These are phyloP conservation scores for Lizanozyma gosingica DNA, from an alignment of 1,139 yeast species.

Conservation along the genomic window DNA sequence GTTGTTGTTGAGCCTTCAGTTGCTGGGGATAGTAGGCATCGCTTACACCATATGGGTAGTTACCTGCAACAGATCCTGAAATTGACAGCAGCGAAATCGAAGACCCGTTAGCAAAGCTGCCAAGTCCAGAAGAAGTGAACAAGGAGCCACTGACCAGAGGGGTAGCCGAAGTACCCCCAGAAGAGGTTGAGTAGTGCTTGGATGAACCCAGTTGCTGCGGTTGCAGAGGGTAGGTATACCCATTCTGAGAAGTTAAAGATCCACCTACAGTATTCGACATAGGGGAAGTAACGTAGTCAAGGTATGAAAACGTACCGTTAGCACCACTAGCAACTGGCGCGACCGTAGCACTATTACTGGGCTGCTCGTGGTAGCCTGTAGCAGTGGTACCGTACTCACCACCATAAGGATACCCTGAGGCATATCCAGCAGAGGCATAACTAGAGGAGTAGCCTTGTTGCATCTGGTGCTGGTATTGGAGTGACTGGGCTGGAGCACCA, in stretches of 20 bases:
- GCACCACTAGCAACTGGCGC: not conserved
- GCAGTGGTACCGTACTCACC: not conserved
- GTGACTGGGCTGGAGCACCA: not conserved
- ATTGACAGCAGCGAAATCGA: not conserved
- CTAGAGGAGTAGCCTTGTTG: not conserved
- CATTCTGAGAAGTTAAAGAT: not conserved
- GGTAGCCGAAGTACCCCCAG: not conserved
- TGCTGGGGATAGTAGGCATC: constrained; percentile 1
- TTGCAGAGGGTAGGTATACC: not conserved
- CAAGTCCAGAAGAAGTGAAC: not conserved
- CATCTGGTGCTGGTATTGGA: not conserved
- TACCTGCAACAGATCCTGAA: too few relatives aligned
- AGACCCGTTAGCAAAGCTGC: not conserved
- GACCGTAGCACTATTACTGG: not conserved
- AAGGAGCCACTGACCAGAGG: not conserved
- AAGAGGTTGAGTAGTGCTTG: not conserved
- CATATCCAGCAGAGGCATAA: not conserved
- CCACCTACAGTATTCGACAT: not conserved
- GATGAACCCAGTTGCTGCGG: not conserved
- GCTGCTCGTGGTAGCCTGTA: not conserved
- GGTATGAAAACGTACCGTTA: not conserved
- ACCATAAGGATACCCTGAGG: not conserved
- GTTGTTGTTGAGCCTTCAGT: constrained; percentile 1
- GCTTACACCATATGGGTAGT: not conserved
- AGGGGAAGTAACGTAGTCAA: not conserved